Base-by-base conservation (phyloP, 2,329 filamentous ascomycete genomes). In the Diplodia seriata region DNA sequence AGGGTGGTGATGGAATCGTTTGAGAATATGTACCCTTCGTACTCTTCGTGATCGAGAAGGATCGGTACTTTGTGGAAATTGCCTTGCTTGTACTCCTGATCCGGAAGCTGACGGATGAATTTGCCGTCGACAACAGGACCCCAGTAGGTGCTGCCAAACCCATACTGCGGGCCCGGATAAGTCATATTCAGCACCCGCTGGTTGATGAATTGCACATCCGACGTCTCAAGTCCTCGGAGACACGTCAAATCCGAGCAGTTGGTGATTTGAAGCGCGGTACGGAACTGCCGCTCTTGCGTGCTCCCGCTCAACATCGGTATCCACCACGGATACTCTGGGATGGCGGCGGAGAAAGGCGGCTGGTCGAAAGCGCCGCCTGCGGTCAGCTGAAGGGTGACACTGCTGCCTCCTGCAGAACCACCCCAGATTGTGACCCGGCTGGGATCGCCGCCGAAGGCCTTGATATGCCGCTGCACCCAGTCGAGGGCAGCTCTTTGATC, bases 401-500 rank as follows among this genome's bases (percentile, higher is more conserved):
- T 87, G 2, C 85, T 87, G 3, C 81, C 87, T 6, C 88, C 88
- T 1, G 88, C 86, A 2, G 86, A 89, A n/a, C 83, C 83, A 2
- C 88, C 87, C 69, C 88, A 85, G 56, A 90, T 84, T 0, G 88
- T 85, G 36, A 90, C 85, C 70, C 86, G 85, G 29, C 81, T 73
- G 0, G 86, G 85, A 70, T 89, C 84, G 0, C 88, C 88, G 8
- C 87, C 76, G 53, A 78, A 78, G 12, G 73, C 73, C 20, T 67
- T 70, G 47, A 91, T 89, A 69, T 91, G 80, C 43, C 83, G 77
- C 72, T 87, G 82, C 0, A 90, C 83, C 89, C 89, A 91, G 61
- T 85, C 74, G 55, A 91, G 75, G 2, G 85, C 79, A 31, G 85
- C 82, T 20, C 87, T 81, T 76, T 91, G 88, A 71, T 91, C 89